These are phyloP conservation scores for Lepidium africanum DNA, from an alignment of 345 rosid species.

Conservation along the genomic window DNA sequence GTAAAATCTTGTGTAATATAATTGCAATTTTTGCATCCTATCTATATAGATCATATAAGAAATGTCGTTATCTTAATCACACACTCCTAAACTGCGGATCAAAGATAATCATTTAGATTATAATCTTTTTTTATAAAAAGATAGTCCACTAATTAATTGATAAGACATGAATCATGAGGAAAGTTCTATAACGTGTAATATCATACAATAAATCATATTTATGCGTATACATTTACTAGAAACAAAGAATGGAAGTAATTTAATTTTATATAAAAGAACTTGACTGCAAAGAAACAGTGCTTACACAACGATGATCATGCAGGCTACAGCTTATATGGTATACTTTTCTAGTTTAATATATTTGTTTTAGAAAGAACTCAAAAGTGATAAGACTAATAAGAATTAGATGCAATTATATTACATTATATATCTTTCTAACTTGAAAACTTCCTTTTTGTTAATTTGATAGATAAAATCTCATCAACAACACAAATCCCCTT, in stretches of 20 bases:
- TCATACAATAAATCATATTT: conserved; percentile 8
- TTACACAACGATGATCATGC: not conserved
- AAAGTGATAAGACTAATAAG: not conserved
- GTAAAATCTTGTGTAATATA: conserved; percentile 9
- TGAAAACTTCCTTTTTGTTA: too few species aligned
- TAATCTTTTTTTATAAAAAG: not conserved
- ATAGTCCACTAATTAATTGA: not conserved
- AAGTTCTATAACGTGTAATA: conserved; percentile 15
- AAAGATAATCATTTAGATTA: not conserved
- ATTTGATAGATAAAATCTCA: too few species aligned
- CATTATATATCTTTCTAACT: not conserved
- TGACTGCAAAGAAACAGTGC: not conserved
- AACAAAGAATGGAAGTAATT: not conserved
- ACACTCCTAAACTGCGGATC: conserved; percentile 18
- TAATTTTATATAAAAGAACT: too few species aligned
- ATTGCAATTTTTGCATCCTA: not conserved
- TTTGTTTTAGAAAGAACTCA: not conserved
- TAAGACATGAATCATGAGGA: conserved; percentile 24
- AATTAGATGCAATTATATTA: not conserved
- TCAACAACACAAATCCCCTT: too few species aligned
- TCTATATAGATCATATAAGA: not conserved
- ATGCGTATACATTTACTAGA: conserved; percentile 18
- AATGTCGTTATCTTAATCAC: conserved; percentile 13
- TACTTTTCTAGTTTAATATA: not conserved
- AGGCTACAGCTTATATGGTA: not conserved